Base-by-base conservation (phyloP, 2,329 filamentous ascomycete species). In the Pseudogymnoascus destructans region DNA sequence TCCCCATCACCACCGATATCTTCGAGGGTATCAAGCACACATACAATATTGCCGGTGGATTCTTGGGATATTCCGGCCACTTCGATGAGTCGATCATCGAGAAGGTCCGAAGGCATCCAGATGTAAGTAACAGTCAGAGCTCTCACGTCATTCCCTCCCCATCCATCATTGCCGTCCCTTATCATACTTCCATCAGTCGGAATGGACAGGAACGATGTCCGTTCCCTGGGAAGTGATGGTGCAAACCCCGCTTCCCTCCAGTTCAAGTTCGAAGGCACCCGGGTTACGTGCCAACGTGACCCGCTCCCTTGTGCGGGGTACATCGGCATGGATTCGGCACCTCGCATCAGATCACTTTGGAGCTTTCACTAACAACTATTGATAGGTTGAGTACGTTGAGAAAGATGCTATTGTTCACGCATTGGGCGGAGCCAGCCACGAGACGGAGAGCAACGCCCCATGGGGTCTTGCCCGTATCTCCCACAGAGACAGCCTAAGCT, bases 381-480 rank as follows among this genome's bases (percentile, higher is more conserved):
- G 2, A 60, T 70, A 98, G 93, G 88, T 98, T 70, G 92, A 95
- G 68, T 95, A 89, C 74, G 88, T 98, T 70, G 93, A 98, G 81
- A 88, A 84, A 68, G 93, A 98, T 74, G 91, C 89, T 56, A 79
- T 93, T 66, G 93, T 98, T 67, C 89, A 90, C 77, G 89, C 89
- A 59, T 82, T 95, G 75, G 72, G 75, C 58, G 71, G 71, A 35
- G 65, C 73, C 17, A 71, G 77, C 65, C 70, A 73, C n/a, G 72
- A 86, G 70, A 77, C 82, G 6, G 89, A 98, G 82, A 93, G 89
- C 79, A 86, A 89, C 72, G 88, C 95, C 63, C 93, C 93, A n/a
- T 98, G 95, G 93, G 93, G 95, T 77, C 81, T 98, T 64, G 93
- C 95, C 66, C 89, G 93, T 83, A 88, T 98, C 75, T 98, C 93